Evolutionary conservation across 768 basidiomycete species (phyloP).

Genomic region (Termitomyces sp.): DNA sequence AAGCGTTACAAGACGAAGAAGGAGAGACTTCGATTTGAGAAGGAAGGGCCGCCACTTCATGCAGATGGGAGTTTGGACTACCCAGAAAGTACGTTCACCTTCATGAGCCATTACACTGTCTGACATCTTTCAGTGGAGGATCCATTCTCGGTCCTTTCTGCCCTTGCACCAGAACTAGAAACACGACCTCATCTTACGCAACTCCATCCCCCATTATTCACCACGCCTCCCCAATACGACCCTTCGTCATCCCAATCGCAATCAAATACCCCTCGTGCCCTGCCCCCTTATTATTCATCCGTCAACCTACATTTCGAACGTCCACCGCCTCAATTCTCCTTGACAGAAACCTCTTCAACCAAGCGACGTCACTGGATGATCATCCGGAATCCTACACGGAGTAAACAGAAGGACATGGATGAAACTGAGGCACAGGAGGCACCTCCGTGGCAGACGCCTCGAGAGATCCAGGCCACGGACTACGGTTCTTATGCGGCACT

Average conservation of each 20-base stretch:
- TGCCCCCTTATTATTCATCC: slow-evolving; percentile 16
- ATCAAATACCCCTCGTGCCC: slow-evolving; percentile 24
- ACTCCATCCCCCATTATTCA: slow-evolving; percentile 44
- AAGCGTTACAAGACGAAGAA: slow-evolving; percentile 82
- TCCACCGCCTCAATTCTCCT: slow-evolving; percentile 22
- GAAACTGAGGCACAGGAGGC: slow-evolving; percentile 37
- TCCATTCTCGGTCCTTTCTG: slow-evolving; percentile 67
- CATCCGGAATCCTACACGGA: slow-evolving; percentile 48
- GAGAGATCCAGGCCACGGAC: slow-evolving; percentile 55
- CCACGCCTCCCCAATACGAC: slow-evolving; percentile 21
- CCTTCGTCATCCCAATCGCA: slow-evolving; percentile 24
- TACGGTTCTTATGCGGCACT: slow-evolving; percentile 62
- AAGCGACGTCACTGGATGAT: slow-evolving; percentile 64
- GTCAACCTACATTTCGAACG: slow-evolving; percentile 18
- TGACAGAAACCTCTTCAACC: slow-evolving; percentile 20
- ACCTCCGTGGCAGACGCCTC: slow-evolving; percentile 46
- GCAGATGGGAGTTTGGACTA: slow-evolving; percentile 84
- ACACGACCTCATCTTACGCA: slow-evolving; percentile 58
- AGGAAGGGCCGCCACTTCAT: slow-evolving; percentile 66
- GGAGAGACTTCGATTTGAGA: slow-evolving; percentile 74
- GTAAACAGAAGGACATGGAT: slow-evolving; percentile 51
- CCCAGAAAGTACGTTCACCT: slow-evolving; percentile 50
- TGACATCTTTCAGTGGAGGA: slow-evolving; percentile 60
- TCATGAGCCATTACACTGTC: background rate
- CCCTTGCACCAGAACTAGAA: slow-evolving; percentile 57